A percentile compares a stretch with the other conserved stretches of the same genome.
These are phyloP conservation scores for Sclerotinia spermophila DNA, from an alignment of 2,329 filamentous ascomycete genomes.

Conservation along the genomic window DNA sequence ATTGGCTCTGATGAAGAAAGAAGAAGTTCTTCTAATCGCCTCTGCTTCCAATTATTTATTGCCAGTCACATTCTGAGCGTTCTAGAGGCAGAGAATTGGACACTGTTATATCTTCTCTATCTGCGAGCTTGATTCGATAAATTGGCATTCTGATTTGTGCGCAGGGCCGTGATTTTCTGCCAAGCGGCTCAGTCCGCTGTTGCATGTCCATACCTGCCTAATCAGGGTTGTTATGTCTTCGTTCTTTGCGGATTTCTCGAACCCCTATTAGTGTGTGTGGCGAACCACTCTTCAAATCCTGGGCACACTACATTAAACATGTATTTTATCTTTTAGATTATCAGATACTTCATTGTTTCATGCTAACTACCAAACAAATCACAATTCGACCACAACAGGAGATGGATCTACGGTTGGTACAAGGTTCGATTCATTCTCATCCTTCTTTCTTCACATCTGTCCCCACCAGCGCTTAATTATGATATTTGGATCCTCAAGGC, in stretches of 20 bases:
- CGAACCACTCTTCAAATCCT: neutral
- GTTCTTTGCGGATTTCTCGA: slow-evolving; percentile 1
- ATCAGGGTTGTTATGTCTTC: neutral
- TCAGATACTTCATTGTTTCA: neutral
- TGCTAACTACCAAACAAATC: neutral
- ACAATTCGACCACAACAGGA: neutral
- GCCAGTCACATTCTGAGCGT: neutral
- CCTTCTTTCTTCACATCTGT: neutral
- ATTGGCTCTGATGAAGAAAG: neutral
- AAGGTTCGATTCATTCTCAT: slow-evolving; percentile 3
- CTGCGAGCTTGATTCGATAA: neutral
- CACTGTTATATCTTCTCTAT: neutral
- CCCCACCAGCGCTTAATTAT: neutral
- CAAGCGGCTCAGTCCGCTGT: neutral
- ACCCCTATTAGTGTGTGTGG: slow-evolving; percentile 8
- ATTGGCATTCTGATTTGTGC: neutral
- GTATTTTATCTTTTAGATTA: slow-evolving; percentile 8
- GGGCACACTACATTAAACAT: slow-evolving; percentile 5
- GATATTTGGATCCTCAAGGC: neutral
- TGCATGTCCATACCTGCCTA: neutral
- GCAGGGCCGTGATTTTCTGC: neutral
- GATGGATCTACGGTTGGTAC: slow-evolving; percentile 2
- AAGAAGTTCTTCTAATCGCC: neutral
- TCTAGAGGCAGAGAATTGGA: too few species aligned
- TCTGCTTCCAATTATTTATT: neutral